These are phyloP conservation scores for Crucibulum parvulum DNA, from an alignment of 1,284 basidiomycete genomes.

Conservation along the genomic window DNA sequence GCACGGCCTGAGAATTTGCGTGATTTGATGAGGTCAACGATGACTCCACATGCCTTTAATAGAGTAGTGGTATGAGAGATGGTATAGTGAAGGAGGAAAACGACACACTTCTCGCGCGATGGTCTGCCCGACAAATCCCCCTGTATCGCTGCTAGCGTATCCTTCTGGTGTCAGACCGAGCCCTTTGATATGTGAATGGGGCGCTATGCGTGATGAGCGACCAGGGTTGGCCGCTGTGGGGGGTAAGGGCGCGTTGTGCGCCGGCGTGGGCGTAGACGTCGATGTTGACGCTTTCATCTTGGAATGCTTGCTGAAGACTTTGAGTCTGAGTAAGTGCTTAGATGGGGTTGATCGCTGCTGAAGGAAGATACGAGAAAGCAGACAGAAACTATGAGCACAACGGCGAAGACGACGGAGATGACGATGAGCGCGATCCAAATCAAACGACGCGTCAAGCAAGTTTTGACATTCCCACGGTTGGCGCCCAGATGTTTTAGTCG, in stretches of 20 bases:
- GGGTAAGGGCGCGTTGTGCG: conserved; percentile 76
- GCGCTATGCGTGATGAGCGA: conserved; percentile 88
- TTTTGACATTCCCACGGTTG: too few species aligned
- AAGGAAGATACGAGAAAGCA: too few species aligned
- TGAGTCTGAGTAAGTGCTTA: too few species aligned
- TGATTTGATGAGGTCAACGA: conserved; percentile 85
- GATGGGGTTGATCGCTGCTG: too few species aligned
- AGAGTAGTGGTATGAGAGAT: not conserved
- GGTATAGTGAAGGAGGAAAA: not conserved
- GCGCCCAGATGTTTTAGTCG: too few species aligned
- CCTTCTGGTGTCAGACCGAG: conserved; percentile 92
- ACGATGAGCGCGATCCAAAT: too few species aligned
- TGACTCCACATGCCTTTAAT: conserved; percentile 2
- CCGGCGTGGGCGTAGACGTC: conserved; percentile 55
- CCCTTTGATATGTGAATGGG: conserved; percentile 96
- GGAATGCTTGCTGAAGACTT: too few species aligned
- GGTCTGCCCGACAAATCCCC: conserved; percentile 92
- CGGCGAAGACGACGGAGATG: too few species aligned
- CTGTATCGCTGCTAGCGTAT: conserved; percentile 72
- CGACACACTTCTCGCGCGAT: conserved; percentile 86
- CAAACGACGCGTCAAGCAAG: too few species aligned
- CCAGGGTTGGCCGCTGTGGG: conserved; percentile 64
- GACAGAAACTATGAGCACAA: too few species aligned
- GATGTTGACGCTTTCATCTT: conserved; percentile 14
- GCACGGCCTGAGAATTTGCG: conserved; percentile 94